Conservation (phyloP, 2,329 filamentous ascomycete genomes). For the Exophiala spinifera region DNA sequence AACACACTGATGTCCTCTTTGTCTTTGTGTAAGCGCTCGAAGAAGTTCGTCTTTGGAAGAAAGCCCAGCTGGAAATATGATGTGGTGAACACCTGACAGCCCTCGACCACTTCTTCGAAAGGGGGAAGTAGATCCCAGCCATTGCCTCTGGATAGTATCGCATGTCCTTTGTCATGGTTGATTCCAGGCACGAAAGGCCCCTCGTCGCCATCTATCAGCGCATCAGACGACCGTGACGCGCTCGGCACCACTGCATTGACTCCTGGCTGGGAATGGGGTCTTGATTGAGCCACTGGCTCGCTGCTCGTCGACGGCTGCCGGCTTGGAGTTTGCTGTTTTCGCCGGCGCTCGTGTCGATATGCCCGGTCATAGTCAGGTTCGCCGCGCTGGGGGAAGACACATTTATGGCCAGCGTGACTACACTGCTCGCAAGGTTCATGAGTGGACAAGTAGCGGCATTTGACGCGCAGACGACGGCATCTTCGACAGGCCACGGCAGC, state of each 20-base stretch:
- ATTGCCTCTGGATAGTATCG: too few relatives aligned
- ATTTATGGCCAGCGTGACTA: constrained; percentile 49
- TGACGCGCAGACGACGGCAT: constrained; percentile 57
- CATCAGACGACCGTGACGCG: too few relatives aligned
- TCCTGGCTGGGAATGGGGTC: too few relatives aligned
- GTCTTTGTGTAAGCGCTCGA: constrained; percentile 5
- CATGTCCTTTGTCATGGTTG: too few relatives aligned
- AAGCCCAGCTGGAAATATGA: constrained; percentile 17
- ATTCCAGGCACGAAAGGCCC: too few relatives aligned
- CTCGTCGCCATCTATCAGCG: too few relatives aligned
- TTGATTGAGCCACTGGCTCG: too few relatives aligned
- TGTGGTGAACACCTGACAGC: constrained; percentile 6
- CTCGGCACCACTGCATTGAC: too few relatives aligned
- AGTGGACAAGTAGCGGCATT: constrained; percentile 52
- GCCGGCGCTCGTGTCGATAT: constrained; percentile 52
- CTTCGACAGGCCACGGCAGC: constrained; percentile 55
- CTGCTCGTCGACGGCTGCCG: too few relatives aligned
- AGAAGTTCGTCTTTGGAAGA: constrained; percentile 36
- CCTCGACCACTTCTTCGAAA: constrained; percentile 13
- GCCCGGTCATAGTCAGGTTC: constrained; percentile 55
- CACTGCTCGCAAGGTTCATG: constrained; percentile 54
- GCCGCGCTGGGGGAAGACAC: constrained; percentile 53
- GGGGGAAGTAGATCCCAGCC: constrained; percentile 1
- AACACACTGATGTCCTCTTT: constrained; percentile 5
- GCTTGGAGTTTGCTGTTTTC: constrained; percentile 24